A percentile compares a stretch with the other conserved stretches of the same genome.
These are phyloP conservation scores for Perilla frutescens DNA, from an alignment of 257 asterid species.

Conservation along the genomic window DNA sequence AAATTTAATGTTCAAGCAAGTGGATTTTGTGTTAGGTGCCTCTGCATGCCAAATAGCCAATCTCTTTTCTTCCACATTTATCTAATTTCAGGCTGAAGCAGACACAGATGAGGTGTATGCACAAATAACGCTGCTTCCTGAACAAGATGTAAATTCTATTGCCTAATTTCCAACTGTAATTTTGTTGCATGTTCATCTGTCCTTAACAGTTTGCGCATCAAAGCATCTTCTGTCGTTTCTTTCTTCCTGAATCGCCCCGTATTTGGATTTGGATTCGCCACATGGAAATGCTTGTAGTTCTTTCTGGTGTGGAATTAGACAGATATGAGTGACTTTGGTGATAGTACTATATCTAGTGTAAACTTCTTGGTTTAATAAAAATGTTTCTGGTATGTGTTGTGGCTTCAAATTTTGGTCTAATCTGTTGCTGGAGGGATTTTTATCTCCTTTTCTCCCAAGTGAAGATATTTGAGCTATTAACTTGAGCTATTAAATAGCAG, in stretches of 20 bases:
- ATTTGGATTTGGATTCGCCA: neutral
- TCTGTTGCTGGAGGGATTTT: slow-evolving; percentile 4
- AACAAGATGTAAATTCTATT: slow-evolving; percentile 62
- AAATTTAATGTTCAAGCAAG: slow-evolving; percentile 13
- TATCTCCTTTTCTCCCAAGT: neutral
- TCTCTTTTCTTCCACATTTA: slow-evolving; percentile 18
- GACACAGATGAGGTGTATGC: slow-evolving; percentile 97
- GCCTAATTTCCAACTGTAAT: slow-evolving; percentile 22
- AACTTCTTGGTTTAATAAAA: too few relatives aligned
- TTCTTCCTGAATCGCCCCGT: slow-evolving; percentile 11
- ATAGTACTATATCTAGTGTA: slow-evolving; percentile 8
- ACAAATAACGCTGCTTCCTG: slow-evolving; percentile 83
- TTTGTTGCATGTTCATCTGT: slow-evolving; percentile 33
- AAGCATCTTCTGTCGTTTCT: slow-evolving; percentile 19
- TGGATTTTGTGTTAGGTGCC: slow-evolving; percentile 21
- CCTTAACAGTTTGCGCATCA: slow-evolving; percentile 5
- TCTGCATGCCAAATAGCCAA: slow-evolving; percentile 1
- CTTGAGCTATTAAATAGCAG: too few relatives aligned
- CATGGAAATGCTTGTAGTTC: neutral
- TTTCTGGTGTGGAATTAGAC: slow-evolving; percentile 9
- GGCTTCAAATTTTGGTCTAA: neutral
- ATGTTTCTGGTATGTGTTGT: too few relatives aligned
- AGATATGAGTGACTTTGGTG: slow-evolving; percentile 11
- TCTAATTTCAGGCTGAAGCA: slow-evolving; percentile 76
- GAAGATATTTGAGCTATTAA: slow-evolving; percentile 14